These are phyloP conservation scores for Colletotrichum ledebouriae DNA, from an alignment of 2,329 filamentous ascomycete species.

Conservation along the genomic window DNA sequence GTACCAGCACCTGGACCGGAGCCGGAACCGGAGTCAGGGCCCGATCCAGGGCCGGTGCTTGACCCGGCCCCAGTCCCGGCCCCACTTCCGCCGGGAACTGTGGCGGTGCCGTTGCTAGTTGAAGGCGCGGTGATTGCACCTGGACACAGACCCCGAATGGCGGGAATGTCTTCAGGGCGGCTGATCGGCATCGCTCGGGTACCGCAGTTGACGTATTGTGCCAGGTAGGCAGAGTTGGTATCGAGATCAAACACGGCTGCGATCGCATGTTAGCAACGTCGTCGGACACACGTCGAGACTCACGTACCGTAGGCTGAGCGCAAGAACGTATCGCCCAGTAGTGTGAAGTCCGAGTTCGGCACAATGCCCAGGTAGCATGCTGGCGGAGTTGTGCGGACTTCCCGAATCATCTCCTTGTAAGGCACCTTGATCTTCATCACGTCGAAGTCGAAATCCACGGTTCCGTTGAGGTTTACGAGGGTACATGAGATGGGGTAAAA, in stretches of 20 bases:
- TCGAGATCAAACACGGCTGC: conserved; percentile 66
- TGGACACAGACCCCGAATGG: conserved; percentile 33
- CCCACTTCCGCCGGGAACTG: not conserved
- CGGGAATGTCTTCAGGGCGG: conserved; percentile 33
- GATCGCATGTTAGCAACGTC: not conserved
- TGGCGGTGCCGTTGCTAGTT: conserved; percentile 23
- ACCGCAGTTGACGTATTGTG: conserved; percentile 66
- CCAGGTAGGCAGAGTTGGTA: conserved; percentile 61
- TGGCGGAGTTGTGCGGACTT: conserved; percentile 47
- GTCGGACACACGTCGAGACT: not conserved
- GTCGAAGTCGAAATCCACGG: conserved; percentile 63
- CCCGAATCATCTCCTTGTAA: conserved; percentile 63
- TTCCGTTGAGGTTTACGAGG: conserved; percentile 56
- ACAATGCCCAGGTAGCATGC: conserved; percentile 65
- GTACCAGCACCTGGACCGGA: not conserved
- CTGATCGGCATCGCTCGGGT: conserved; percentile 45
- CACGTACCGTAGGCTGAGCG: conserved; percentile 65
- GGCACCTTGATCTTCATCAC: conserved; percentile 63
- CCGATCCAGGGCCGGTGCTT: not conserved
- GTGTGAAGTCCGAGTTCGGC: conserved; percentile 60
- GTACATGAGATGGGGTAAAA: conserved; percentile 63
- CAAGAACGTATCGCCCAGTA: conserved; percentile 72
- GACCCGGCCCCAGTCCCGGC: no score
- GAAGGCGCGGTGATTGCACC: not conserved
- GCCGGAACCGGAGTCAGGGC: not conserved